A percentile compares a stretch with the other conserved stretches of the same genome.
These are phyloP conservation scores for Dothistroma pini DNA, from an alignment of 2,329 filamentous ascomycete genomes.

Conservation along the genomic window DNA sequence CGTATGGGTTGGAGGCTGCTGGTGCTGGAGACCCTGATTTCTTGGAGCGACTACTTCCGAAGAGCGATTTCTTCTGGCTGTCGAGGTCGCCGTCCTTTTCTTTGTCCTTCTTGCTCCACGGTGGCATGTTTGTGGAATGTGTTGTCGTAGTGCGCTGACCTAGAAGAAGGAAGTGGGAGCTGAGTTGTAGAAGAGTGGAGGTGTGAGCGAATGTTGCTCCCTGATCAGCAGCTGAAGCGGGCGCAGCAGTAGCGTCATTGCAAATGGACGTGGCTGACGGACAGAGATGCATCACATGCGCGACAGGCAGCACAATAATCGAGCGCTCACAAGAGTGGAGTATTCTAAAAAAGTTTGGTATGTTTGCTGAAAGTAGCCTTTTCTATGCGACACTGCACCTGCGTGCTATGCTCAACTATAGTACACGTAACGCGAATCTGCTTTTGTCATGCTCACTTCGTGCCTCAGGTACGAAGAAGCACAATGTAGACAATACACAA, in stretches of 20 bases:
- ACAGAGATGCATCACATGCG: constrained; percentile 2
- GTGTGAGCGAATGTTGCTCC: background rate
- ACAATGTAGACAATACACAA: background rate
- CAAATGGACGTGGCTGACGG: background rate
- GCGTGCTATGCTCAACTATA: background rate
- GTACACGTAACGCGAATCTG: background rate
- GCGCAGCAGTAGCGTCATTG: background rate
- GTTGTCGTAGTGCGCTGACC: no score
- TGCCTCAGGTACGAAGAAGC: background rate
- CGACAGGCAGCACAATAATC: background rate
- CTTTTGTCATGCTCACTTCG: background rate
- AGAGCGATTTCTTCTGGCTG: constrained; percentile 55
- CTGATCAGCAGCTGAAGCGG: background rate
- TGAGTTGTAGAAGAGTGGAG: background rate
- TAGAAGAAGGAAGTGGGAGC: background rate
- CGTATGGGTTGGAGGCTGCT: constrained; percentile 53
- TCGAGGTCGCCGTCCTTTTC: constrained; percentile 52
- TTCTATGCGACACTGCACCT: background rate
- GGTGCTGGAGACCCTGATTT: constrained; percentile 42
- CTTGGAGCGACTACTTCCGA: constrained; percentile 54
- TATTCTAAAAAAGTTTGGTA: no score
- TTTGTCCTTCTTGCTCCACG: constrained; percentile 48
- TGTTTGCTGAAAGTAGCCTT: background rate
- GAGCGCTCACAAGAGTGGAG: background rate
- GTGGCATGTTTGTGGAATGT: background rate